These are phyloP conservation scores for Tremellales sp. DNA, from an alignment of 1,284 basidiomycete species.

Conservation along the genomic window DNA sequence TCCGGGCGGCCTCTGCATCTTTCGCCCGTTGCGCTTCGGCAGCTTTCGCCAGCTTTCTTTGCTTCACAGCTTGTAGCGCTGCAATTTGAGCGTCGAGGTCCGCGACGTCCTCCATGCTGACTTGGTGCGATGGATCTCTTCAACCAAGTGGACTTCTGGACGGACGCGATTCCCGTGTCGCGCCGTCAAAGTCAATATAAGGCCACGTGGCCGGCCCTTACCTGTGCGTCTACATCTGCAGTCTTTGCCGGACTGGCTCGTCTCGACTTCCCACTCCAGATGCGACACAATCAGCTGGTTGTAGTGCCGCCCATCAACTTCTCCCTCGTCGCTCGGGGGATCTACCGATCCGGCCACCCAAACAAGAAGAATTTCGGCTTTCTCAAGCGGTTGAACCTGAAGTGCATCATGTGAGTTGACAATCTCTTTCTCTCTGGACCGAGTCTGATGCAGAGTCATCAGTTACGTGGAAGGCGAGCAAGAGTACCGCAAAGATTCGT, in stretches of 20 bases:
- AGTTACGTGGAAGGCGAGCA: conserved; percentile 40
- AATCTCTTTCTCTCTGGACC: not conserved
- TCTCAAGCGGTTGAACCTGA: conserved; percentile 38
- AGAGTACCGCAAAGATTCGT: conserved; percentile 40
- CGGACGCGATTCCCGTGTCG: no score
- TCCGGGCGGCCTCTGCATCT: conserved; percentile 26
- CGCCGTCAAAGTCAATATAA: no score
- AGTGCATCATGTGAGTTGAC: conserved; percentile 42
- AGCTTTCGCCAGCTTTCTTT: conserved; percentile 16
- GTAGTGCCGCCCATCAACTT: conserved; percentile 51
- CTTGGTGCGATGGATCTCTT: not conserved
- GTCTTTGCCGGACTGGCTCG: no score
- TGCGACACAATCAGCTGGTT: no score
- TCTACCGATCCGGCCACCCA: conserved; percentile 48
- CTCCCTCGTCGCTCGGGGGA: conserved; percentile 43
- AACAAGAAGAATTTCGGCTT: conserved; percentile 47
- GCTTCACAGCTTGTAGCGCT: conserved; percentile 24
- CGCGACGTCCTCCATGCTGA: conserved; percentile 20
- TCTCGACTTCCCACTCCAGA: no score
- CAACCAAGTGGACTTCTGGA: no score
- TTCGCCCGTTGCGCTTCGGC: conserved; percentile 9
- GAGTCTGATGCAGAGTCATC: not conserved
- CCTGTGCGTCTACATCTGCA: no score
- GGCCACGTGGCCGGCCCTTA: no score
- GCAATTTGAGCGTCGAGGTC: conserved; percentile 40